phyloP scores from a whole-genome alignment of 1,284 basidiomycete genomes.

The Ustanciosporium gigantosporum region DNA sequence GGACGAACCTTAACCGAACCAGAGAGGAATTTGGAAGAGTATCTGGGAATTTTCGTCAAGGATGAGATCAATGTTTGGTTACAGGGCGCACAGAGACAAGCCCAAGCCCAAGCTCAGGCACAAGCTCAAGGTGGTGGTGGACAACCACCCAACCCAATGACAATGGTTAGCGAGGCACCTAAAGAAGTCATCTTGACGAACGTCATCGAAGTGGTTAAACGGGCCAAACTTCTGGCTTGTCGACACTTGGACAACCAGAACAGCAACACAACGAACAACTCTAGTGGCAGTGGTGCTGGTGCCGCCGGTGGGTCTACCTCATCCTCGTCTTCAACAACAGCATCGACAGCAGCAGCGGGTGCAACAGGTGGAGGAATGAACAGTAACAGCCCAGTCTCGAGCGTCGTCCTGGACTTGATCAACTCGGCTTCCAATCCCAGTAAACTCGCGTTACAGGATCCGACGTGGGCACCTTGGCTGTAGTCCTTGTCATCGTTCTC shows the following conservation, averaged over 20 bases:
- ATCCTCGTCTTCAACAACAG: neutral
- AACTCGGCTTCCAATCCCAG: constrained; percentile 66
- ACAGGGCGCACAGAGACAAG: constrained; percentile 47
- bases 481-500: no score
- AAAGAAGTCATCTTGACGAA: constrained; percentile 74
- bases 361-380: neutral
- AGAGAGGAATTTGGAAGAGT: constrained; percentile 85
- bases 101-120: constrained; percentile 29
- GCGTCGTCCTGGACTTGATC: constrained; percentile 83
- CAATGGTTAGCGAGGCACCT: constrained; percentile 52
- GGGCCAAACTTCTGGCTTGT: constrained; percentile 82
- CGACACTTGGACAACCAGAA: constrained; percentile 76
- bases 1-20: constrained; percentile 87
- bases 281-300: neutral
- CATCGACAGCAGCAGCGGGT: constrained; percentile 1
- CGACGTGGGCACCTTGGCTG: constrained; percentile 37
- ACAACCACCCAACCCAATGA: neutral
- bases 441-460: constrained; percentile 65
- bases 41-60: constrained; percentile 83
- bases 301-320: no score
- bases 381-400: constrained; percentile 63
- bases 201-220: constrained; percentile 79
- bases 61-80: constrained; percentile 85
- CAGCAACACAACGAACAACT: no score
- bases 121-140: constrained; percentile 10